Base-by-base conservation (phyloP, 371 early-diverging fungal genomes). In the Mucor velutinosus region DNA sequence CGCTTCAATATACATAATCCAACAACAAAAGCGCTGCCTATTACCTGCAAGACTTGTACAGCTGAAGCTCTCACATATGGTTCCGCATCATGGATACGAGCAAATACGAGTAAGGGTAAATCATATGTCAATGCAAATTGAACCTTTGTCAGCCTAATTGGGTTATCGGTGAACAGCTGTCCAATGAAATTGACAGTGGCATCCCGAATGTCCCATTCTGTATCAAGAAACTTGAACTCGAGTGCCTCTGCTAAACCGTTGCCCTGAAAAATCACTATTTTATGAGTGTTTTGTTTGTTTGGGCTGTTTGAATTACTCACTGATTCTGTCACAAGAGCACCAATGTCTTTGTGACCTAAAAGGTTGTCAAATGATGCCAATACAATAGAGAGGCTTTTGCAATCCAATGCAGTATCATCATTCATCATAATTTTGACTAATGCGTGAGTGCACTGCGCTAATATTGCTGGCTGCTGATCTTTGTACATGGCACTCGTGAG, bases 171-270 rank as follows among this genome's bases (percentile, higher is more conserved):
- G 68, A 87, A 87, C 15, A 89, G 74, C 14, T 64, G 60, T 33
- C 86, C 87, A 32, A 87, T 80, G 55, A 85, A 89, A 62, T 82
- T 80, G 45, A 89, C 66, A 10, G 76, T 79, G 1, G 81, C 80
- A 65, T 87, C 87, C 27, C 89, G 86, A 10, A 86, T 73, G 75
- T 89, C 86, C 87, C 89, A 87, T 58, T 84, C 84, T 39, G 69
- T 73, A 64, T 89, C 87, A 49, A 82, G 65, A 2, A 85, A 67
- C 59, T 84, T 86, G 4, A 79, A 49, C 3, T 65, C 71, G 5
- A 89, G 47, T 11, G 76, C 73, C 33, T 74, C 74, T 0, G 81
- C 74, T 41, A 86, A 68, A 0, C 75, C 64, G 8, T 72, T 47
- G 23, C 64, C 62, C 62, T 57, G 43, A 7, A 27, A 10, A 12